phyloP scores from a whole-genome alignment of 129 eudicot genomes.

The Artemisia tridentata region DNA sequence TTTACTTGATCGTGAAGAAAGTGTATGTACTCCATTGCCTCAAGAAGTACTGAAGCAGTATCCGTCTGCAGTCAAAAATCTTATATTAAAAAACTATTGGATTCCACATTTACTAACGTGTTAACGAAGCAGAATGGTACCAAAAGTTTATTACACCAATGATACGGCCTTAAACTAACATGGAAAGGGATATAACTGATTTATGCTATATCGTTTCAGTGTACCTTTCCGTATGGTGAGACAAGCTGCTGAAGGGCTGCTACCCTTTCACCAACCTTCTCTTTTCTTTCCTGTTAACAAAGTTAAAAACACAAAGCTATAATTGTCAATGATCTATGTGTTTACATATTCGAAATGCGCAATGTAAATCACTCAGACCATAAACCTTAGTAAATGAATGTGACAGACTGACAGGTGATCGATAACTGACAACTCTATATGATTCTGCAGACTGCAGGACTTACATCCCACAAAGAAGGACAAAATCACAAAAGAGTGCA shows the following conservation, averaged over 20 bases:
- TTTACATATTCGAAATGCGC: background rate
- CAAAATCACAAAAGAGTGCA: no score
- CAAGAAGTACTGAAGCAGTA: constrained; percentile 91
- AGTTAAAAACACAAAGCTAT: background rate
- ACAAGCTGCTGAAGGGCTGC: constrained; percentile 88
- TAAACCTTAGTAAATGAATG: background rate
- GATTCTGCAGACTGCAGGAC: no score
- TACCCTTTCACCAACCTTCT: constrained; percentile 77
- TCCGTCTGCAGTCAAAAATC: constrained; percentile 63
- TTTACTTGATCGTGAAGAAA: constrained; percentile 96
- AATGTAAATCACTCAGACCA: background rate
- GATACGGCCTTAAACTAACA: constrained; percentile 8
- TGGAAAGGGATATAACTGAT: background rate
- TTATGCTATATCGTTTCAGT: background rate
- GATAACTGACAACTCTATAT: no score
- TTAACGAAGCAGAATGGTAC: no score
- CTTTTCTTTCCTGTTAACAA: constrained; percentile 69
- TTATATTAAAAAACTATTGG: background rate
- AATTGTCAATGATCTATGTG: background rate
- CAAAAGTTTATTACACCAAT: background rate
- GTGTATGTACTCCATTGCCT: constrained; percentile 82
- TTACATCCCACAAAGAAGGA: no score
- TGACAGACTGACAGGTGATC: no score
- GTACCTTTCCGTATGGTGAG: constrained; percentile 92
- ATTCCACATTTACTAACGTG: background rate